Conservation (phyloP, 768 basidiomycete species). For the Suillus paluster region DNA sequence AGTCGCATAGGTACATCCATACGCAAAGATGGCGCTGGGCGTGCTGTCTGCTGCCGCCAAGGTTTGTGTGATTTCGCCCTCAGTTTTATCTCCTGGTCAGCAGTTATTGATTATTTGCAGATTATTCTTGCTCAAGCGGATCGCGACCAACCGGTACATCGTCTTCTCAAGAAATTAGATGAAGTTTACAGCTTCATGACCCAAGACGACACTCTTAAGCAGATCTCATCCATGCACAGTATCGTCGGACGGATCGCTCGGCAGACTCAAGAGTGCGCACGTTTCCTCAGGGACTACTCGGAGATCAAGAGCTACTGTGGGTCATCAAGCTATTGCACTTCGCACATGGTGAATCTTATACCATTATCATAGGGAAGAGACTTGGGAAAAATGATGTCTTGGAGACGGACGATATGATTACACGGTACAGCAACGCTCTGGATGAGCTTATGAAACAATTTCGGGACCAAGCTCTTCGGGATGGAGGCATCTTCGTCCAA, state of each 20-base stretch:
- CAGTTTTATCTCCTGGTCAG: no score
- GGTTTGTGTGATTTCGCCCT: not conserved
- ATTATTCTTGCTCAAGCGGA: conserved; percentile 8
- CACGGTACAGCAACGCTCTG: not conserved
- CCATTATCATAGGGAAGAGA: conserved; percentile 1
- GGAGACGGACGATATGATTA: not conserved
- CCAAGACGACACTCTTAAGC: not conserved
- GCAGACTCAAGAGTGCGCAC: conserved; percentile 31
- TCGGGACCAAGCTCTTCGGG: not conserved
- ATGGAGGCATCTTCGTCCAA: not conserved
- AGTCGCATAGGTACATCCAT: conserved; percentile 8
- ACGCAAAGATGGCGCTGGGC: conserved; percentile 9
- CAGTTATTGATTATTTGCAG: not conserved
- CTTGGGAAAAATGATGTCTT: not conserved
- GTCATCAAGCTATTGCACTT: not conserved
- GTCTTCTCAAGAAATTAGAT: conserved; percentile 2
- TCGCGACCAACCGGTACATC: conserved; percentile 5
- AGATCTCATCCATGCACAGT: not conserved
- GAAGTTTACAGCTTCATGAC: conserved; percentile 5
- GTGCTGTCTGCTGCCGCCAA: not conserved
- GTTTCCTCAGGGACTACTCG: conserved; percentile 34
- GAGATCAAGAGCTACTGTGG: conserved; percentile 25
- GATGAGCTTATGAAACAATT: conserved; percentile 6
- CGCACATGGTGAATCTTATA: not conserved
- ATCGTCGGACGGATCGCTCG: conserved; percentile 12